Evolutionary conservation across 768 basidiomycete genomes (phyloP).

Genomic region (Tylopilus balloui): DNA sequence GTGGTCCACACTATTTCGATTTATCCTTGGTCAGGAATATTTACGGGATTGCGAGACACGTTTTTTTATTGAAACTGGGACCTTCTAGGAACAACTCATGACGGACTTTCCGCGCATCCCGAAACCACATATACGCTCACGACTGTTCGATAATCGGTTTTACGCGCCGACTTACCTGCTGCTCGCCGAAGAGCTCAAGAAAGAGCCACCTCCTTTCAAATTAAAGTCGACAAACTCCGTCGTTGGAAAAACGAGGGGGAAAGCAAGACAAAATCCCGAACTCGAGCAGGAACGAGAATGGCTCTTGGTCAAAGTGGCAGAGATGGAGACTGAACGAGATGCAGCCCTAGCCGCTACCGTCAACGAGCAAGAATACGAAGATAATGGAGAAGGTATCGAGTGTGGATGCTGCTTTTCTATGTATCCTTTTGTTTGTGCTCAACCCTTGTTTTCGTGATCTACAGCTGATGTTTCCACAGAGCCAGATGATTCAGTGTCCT

Average conservation of each 20-base stretch:
- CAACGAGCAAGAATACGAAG: constrained; percentile 42
- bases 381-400: constrained; percentile 62
- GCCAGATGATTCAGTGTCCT: constrained; percentile 83
- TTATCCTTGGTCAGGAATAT: constrained; percentile 46
- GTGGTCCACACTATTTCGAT: constrained; percentile 44
- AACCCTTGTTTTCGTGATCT: neutral
- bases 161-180: constrained; percentile 66
- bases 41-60: neutral
- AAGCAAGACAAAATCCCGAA: constrained; percentile 39
- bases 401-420: constrained; percentile 84
- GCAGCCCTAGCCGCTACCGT: constrained; percentile 31
- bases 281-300: constrained; percentile 44
- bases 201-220: constrained; percentile 33
- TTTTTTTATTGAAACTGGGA: neutral
- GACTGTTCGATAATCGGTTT: constrained; percentile 37
- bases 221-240: constrained; percentile 34
- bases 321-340: constrained; percentile 25
- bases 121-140: constrained; percentile 47
- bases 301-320: constrained; percentile 37
- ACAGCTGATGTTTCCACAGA: constrained; percentile 37
- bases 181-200: constrained; percentile 38
- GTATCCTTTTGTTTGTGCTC: constrained; percentile 60
- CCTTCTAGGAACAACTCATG: constrained; percentile 47
- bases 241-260: constrained; percentile 39
- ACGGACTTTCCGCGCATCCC: constrained; percentile 56